Evolutionary conservation across 768 basidiomycete species (phyloP), one percentile per base, ranked within the genome.

Genomic region (Boletus rufocinnamomeus): DNA sequence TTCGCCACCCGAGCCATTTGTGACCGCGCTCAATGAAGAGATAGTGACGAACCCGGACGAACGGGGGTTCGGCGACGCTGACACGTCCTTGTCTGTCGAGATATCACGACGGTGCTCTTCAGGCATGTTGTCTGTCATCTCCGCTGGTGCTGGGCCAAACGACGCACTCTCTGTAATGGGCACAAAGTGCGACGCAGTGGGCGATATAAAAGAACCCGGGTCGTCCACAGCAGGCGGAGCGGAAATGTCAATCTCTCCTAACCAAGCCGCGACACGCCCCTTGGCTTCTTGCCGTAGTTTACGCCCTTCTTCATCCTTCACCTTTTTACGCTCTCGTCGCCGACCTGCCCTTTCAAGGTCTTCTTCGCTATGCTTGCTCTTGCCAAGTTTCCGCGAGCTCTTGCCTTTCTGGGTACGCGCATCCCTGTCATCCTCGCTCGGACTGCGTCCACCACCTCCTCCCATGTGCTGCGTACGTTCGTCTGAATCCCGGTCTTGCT

Each of bases 41-140:
- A 90, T 81, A 0, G 88, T 84, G 21, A 89, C 78, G 64, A 91
- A 91, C 1, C 88, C 89, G 51, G 88, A 89, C 2, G 88, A 91
- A 3, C 88, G 84, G 28, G 88, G 87, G 68, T 90, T 86, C 1
- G 88, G 87, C 0, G 76, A 70, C 10, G 77, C 72, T 30, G 75
- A 74, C 43, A 69, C 59, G 32, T 65, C 63, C 47, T 61, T 63
- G 50, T 65, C 63, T 4, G 35, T 52, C 10, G 57, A 49, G 40
- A 52, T 27, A 28, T 52, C 40, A 45, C 38, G 52, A 54, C 52
- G 58, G 37, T 7, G 30, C 14, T 58, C 63, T n/a, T 47, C 49
- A 6, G 32, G 28, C 17, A 54, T 48, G 1, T 54, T 13, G 30
- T 56, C 59, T 17, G 43, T 34, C 63, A 56, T 58, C 44, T 63